Percentiles rank a stretch among this genome's conserved stretches.
Evolutionary conservation across 129 eudicot genomes (phyloP).

Genomic region (Tagetes erecta): DNA sequence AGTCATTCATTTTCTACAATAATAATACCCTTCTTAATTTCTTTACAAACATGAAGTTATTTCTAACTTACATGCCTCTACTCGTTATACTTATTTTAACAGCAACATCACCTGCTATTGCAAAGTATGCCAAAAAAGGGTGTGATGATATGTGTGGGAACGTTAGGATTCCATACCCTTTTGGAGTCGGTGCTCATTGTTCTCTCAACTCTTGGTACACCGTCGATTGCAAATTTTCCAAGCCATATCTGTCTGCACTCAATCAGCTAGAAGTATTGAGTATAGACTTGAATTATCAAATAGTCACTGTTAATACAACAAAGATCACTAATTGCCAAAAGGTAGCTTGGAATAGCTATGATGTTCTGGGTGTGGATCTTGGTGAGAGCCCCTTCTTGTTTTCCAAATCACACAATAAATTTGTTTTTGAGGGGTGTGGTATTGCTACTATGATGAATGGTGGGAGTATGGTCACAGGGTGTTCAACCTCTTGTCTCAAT

Average conservation of each 20-base stretch:
- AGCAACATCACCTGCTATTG: too few relatives aligned
- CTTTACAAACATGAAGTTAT: too few relatives aligned
- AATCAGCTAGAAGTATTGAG: conserved; percentile 9
- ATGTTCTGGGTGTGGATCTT: not conserved
- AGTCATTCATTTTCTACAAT: too few relatives aligned
- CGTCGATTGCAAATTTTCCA: conserved; percentile 21
- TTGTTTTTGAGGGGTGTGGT: conserved; percentile 28
- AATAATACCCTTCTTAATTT: too few relatives aligned
- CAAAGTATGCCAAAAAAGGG: too few relatives aligned
- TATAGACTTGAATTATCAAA: conserved; percentile 16
- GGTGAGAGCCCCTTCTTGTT: conserved; percentile 27
- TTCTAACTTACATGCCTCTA: too few relatives aligned
- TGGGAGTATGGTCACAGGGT: conserved; percentile 26
- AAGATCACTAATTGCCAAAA: conserved; percentile 21
- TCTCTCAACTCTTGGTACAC: conserved; percentile 28
- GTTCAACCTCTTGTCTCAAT: conserved; percentile 29
- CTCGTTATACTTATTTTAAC: too few relatives aligned
- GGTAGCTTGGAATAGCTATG: not conserved
- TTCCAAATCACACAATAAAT: conserved; percentile 27
- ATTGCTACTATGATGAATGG: not conserved
- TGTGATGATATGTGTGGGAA: too few relatives aligned
- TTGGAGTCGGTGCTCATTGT: conserved; percentile 32
- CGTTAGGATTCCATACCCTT: conserved; percentile 25
- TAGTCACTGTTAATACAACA: conserved; percentile 25
- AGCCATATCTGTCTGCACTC: conserved; percentile 21